These are phyloP conservation scores for Trichoderma koningiopsis DNA, from an alignment of 2,329 filamentous ascomycete species.

Conservation along the genomic window DNA sequence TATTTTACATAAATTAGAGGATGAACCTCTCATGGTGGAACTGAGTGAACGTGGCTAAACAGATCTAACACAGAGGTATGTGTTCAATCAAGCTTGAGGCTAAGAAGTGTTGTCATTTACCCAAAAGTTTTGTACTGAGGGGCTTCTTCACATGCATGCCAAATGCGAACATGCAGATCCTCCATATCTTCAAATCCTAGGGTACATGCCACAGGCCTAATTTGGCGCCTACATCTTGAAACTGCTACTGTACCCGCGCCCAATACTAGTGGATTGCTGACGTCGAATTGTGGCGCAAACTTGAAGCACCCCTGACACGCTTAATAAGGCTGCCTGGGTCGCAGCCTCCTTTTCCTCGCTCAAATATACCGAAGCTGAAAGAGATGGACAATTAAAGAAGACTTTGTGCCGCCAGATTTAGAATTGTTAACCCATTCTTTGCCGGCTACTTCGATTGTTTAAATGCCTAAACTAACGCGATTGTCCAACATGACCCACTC, in stretches of 20 bases:
- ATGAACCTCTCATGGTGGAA: neutral
- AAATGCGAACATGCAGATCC: neutral
- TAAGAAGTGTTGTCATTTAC: neutral
- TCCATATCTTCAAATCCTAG: neutral
- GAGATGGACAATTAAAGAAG: neutral
- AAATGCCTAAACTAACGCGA: accelerated
- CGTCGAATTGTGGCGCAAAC: conserved; percentile 15
- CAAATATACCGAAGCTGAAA: neutral
- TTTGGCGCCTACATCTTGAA: neutral
- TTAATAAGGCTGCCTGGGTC: neutral
- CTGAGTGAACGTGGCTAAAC: neutral
- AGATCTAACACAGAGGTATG: neutral
- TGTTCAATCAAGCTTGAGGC: neutral
- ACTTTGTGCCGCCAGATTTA: neutral
- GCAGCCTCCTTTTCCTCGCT: neutral
- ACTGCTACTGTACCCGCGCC: neutral
- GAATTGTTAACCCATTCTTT: neutral
- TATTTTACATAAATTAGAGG: neutral
- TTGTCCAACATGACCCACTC: no score
- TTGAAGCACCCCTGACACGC: conserved; percentile 2
- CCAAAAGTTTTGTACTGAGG: neutral
- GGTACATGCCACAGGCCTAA: neutral
- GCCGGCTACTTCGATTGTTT: neutral
- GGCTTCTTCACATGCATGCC: no score
- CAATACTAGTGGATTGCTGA: neutral